Base-by-base conservation (phyloP, 73 alveolate species). In the Durusdinium trenchii region DNA sequence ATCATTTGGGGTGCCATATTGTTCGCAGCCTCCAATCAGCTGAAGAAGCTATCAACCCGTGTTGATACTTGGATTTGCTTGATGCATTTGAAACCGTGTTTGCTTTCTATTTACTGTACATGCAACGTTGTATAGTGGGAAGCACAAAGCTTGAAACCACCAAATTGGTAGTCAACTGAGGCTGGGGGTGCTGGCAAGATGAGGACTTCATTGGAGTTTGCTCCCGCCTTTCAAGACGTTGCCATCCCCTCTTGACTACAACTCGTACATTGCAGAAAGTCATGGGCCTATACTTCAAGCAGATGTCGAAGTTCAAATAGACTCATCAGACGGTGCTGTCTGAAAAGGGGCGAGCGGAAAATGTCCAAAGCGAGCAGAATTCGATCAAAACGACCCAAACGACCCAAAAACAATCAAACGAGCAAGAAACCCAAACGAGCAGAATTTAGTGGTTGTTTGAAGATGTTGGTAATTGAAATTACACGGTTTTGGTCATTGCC, bases 161-260 rank as follows among this genome's bases (percentile, higher is more conserved):
- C n/a, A n/a, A n/a, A n/a, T n/a, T n/a, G 23, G 69, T 23, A 57
- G 12, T 1, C 50, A 12, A 36, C 84, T 1, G 28, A 73, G 84
- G 84, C 28, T 73, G 84, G 84, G 84, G 84, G 40, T 73, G 84
- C 12, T 73, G 84, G 84, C 84, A 73, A 73, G 84, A 73, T 3
- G 84, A 73, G 54, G 84, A 73, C 51, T 73, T 73, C 51, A 73
- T 73, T 3, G 84, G 84, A 5, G 36, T 73, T 51, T 38, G 52
- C 9, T 1, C n/a, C 28, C 84, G 84, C 3, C 9, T 73, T 48
- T 38, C n/a, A 20, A 23, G 84, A 10, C 7, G 36, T 73, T 73
- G 84, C 84, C 84, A 73, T 51, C 84, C 84, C 6, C 36, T 73
- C n/a, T n/a, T 73, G 84, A 51, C 52, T n/a, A 36, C 36, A 48